A percentile compares a stretch with the other conserved stretches of the same genome.
These are phyloP conservation scores for Penicillium verhagenii DNA, from an alignment of 495 filamentous ascomycete species.

Conservation along the genomic window DNA sequence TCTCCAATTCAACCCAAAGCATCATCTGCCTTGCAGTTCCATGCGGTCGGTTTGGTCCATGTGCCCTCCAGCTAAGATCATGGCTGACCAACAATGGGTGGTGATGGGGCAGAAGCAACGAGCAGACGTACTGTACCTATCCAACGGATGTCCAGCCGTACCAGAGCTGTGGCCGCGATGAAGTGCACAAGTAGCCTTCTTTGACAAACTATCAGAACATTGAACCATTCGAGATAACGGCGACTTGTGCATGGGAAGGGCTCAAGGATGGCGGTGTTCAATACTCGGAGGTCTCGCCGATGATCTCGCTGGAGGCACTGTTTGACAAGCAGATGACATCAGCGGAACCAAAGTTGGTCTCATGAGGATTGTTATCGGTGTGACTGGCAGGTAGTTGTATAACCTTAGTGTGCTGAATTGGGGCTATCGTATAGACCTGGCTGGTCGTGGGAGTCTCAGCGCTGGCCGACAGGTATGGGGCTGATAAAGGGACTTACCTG, in stretches of 20 bases:
- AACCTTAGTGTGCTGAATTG: neutral
- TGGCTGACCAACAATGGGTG: neutral
- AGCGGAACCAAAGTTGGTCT: neutral
- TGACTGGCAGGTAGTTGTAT: neutral
- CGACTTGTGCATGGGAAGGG: neutral
- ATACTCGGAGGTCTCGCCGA: neutral
- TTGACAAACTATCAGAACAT: neutral
- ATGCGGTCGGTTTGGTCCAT: neutral
- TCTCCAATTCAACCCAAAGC: neutral
- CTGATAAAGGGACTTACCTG: neutral
- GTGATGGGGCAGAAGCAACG: neutral
- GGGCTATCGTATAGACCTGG: neutral
- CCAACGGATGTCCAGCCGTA: neutral
- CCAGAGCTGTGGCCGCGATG: neutral
- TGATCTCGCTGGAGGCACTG: neutral
- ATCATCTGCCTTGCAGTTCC: neutral
- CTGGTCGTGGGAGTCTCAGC: neutral
- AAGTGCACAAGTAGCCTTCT: constrained; percentile 1
- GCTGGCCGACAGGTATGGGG: neutral
- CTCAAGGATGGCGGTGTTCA: neutral
- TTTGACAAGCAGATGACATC: neutral
- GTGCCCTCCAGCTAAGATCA: neutral
- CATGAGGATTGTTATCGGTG: neutral
- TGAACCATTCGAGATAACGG: neutral
- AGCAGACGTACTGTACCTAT: constrained; percentile 1